Percentiles rank a stretch among this genome's conserved stretches.
These are phyloP conservation scores for Fusarium udum DNA, from an alignment of 2,329 filamentous ascomycete genomes.

Conservation along the genomic window DNA sequence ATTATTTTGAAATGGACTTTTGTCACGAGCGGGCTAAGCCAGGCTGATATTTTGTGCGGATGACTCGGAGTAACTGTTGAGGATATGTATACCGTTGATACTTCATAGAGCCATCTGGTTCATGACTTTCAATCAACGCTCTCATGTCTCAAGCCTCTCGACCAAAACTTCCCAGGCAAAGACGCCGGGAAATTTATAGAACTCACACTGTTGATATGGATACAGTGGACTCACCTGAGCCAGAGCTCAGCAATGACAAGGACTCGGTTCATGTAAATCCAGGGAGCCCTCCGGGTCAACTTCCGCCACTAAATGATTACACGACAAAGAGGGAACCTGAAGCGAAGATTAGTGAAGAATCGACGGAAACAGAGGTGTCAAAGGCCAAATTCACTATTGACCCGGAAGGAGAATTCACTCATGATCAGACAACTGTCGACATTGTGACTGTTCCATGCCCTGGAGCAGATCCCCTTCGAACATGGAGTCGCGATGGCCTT, in stretches of 20 bases:
- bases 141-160: conserved; percentile 32
- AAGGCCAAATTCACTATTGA: conserved; percentile 46
- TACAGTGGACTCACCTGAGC: conserved; percentile 7
- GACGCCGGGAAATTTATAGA: conserved; percentile 23
- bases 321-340: conserved; percentile 10
- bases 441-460: conserved; percentile 64
- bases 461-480: conserved; percentile 61
- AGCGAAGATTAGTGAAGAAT: neutral
- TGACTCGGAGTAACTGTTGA: conserved; percentile 10
- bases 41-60: conserved; percentile 28
- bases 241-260: conserved; percentile 30
- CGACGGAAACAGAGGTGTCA: neutral
- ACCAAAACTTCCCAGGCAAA: conserved; percentile 5
- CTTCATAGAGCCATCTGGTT: neutral
- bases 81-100: neutral
- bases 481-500: conserved; percentile 62
- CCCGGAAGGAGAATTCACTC: conserved; percentile 48
- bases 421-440: conserved; percentile 65
- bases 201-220: conserved; percentile 29
- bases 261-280: conserved; percentile 44
- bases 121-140: neutral
- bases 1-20: neutral
- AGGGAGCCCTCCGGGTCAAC: conserved; percentile 40
- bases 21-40: conserved; percentile 29
- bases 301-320: conserved; percentile 32